Conservation (phyloP, 768 basidiomycete species). For the Dendrothele bispora region DNA sequence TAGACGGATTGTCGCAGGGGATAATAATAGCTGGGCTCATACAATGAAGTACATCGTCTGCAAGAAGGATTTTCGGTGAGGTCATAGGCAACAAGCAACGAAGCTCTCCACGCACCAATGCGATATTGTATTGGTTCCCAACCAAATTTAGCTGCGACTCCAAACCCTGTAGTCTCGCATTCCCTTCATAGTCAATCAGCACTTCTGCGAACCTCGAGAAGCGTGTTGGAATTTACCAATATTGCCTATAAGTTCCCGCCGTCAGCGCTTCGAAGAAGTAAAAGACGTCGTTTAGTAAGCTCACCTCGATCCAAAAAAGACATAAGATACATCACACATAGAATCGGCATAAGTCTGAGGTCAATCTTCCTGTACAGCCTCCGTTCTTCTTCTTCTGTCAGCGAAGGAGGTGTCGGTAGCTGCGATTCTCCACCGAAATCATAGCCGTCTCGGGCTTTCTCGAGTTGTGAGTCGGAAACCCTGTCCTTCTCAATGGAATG, state of each 20-base stretch:
- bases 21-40: conserved; percentile 17
- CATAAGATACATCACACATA: conserved; percentile 59
- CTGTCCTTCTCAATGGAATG: conserved; percentile 3
- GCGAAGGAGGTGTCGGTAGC: conserved; percentile 30
- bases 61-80: background rate
- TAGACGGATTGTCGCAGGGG: background rate
- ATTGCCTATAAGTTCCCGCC: conserved; percentile 40
- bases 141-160: conserved; percentile 52
- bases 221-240: conserved; percentile 41
- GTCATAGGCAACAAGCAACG: background rate
- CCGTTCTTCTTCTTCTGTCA: conserved; percentile 51
- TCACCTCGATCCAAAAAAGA: conserved; percentile 65
- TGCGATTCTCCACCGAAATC: conserved; percentile 5
- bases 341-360: conserved; percentile 53
- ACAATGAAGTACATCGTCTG: conserved; percentile 76
- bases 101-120: conserved; percentile 42
- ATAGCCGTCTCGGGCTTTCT: background rate
- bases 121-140: conserved; percentile 65
- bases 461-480: background rate
- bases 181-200: conserved; percentile 37
- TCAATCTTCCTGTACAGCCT: conserved; percentile 62
- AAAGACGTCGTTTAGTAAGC: conserved; percentile 7
- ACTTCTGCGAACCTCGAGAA: background rate
- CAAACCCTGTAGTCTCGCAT: conserved; percentile 68
- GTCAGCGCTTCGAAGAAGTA: background rate